Conservation (phyloP, 176 grass and related monocot genomes). For the Themeda triandra region DNA sequence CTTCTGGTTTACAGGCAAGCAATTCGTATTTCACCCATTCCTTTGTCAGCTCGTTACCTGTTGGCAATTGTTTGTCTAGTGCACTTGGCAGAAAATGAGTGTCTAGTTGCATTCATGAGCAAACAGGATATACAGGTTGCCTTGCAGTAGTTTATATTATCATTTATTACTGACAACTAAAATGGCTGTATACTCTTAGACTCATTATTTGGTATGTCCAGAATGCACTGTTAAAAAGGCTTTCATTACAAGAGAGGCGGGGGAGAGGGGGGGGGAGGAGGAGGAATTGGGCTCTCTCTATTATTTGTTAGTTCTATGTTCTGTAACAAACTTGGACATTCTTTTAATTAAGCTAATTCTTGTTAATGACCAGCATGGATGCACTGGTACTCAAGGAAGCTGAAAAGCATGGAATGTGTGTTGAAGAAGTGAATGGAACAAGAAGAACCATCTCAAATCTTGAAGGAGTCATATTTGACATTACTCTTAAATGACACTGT, state of each 20-base stretch:
- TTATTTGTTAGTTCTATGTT: not conserved
- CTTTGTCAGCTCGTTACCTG: constrained; percentile 5
- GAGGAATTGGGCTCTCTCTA: not conserved
- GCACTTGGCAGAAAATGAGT: not conserved
- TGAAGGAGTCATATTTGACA: constrained; percentile 84
- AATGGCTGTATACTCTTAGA: constrained; percentile 6
- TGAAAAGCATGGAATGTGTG: constrained; percentile 54
- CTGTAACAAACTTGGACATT: not conserved
- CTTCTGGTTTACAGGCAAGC: constrained; percentile 10
- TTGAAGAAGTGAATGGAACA: constrained; percentile 69
- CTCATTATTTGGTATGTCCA: constrained; percentile 10
- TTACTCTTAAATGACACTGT: constrained; percentile 49
- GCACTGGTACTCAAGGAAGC: constrained; percentile 61
- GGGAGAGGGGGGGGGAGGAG: not conserved
- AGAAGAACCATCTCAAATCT: constrained; percentile 60
- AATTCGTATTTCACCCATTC: not conserved
- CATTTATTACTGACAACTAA: constrained; percentile 22
- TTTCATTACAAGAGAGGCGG: not conserved
- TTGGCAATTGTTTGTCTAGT: constrained; percentile 6
- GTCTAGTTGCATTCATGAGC: constrained; percentile 27
- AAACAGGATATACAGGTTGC: constrained; percentile 18
- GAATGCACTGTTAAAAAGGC: not conserved
- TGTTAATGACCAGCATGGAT: constrained; percentile 72
- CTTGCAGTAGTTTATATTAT: constrained; percentile 27
- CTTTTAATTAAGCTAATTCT: not conserved